Conservation (phyloP, 768 basidiomycete genomes). For the Chalciporus pseudorubinellus region DNA sequence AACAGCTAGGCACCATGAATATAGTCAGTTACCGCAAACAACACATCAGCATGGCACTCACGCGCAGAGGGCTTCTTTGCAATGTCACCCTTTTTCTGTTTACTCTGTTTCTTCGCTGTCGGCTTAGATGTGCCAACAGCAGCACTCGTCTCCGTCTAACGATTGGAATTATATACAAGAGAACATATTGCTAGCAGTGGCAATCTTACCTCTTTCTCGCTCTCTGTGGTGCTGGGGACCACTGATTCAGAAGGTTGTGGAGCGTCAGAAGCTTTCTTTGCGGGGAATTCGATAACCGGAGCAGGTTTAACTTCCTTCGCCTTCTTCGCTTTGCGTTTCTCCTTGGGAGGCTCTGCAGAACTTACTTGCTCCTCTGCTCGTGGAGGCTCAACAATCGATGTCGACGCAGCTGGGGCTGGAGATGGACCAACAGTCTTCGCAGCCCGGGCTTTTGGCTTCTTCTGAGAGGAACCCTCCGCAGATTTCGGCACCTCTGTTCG, state of each 20-base stretch:
- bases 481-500: background rate
- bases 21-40: background rate
- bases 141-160: constrained; percentile 6
- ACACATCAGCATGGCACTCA: constrained; percentile 3
- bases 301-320: constrained; percentile 5
- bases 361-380: background rate
- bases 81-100: constrained; percentile 5
- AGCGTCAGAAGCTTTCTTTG: constrained; percentile 5
- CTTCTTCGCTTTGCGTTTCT: constrained; percentile 12
- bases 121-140: background rate
- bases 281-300: constrained; percentile 1
- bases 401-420: background rate
- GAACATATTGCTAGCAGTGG: background rate
- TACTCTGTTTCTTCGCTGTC: constrained; percentile 7
- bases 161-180: constrained; percentile 3
- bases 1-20: constrained; percentile 1
- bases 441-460: background rate
- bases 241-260: constrained; percentile 1
- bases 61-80: constrained; percentile 7
- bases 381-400: background rate
- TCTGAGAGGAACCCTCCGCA: background rate
- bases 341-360: constrained; percentile 14
- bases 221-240: constrained; percentile 4
- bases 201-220: constrained; percentile 11
- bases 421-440: background rate